These are phyloP conservation scores for Sapria himalayana DNA, from an alignment of 345 rosid genomes.

Conservation along the genomic window DNA sequence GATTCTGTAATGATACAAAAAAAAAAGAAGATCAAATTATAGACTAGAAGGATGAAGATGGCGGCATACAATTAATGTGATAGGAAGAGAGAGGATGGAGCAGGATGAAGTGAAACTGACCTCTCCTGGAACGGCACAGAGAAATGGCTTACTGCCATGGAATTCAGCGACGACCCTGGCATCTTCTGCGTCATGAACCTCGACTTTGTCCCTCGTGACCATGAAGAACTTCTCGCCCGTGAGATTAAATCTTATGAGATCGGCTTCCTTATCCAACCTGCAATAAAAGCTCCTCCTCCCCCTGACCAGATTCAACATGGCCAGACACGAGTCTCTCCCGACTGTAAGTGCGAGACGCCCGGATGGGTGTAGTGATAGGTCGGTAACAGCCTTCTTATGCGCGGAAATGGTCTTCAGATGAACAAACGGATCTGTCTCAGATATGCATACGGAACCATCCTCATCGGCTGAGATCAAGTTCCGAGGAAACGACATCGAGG, in stretches of 20 bases:
- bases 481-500: slow-evolving; percentile 58
- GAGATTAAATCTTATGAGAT: slow-evolving; percentile 33
- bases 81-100: not conserved
- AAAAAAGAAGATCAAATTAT: not conserved
- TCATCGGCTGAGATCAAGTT: slow-evolving; percentile 68
- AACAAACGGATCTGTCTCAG: slow-evolving; percentile 70
- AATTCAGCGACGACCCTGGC: slow-evolving; percentile 51
- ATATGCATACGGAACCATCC: slow-evolving; percentile 69
- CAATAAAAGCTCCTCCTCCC: slow-evolving; percentile 74
- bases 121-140: slow-evolving; percentile 70
- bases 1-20: slow-evolving; percentile 24
- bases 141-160: slow-evolving; percentile 39
- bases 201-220: slow-evolving; percentile 38
- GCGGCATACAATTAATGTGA: not conserved
- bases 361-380: slow-evolving; percentile 51
- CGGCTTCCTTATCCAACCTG: slow-evolving; percentile 49
- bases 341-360: slow-evolving; percentile 74
- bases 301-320: slow-evolving; percentile 70
- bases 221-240: slow-evolving; percentile 52
- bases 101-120: slow-evolving; percentile 13
- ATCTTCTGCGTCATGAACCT: slow-evolving; percentile 72
- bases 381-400: slow-evolving; percentile 54
- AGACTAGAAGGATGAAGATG: not conserved
- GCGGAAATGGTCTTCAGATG: slow-evolving; percentile 44
- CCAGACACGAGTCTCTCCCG: slow-evolving; percentile 64